These are phyloP conservation scores for Curvularia sp. DNA, from an alignment of 2,329 filamentous ascomycete species.

Conservation along the genomic window DNA sequence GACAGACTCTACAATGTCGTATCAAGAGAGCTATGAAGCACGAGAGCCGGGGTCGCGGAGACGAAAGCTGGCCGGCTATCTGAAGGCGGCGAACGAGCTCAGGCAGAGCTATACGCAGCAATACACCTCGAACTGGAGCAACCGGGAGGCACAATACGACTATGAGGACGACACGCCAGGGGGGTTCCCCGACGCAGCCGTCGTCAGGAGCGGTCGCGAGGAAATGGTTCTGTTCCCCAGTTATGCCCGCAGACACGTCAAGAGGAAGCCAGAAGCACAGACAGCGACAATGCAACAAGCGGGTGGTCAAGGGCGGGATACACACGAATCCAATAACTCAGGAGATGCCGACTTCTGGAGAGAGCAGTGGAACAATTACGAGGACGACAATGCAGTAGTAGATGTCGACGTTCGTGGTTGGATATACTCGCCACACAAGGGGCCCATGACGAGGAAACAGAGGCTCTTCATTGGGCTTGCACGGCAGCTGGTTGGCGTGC, in stretches of 20 bases:
- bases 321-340: slow-evolving; percentile 55
- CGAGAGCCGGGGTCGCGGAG: slow-evolving; percentile 74
- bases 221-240: slow-evolving; percentile 96
- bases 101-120: slow-evolving; percentile 70
- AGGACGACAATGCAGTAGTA: slow-evolving; percentile 84
- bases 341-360: slow-evolving; percentile 78
- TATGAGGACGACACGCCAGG: slow-evolving; percentile 67
- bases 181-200: slow-evolving; percentile 83
- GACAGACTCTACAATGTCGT: slow-evolving; percentile 36
- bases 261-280: slow-evolving; percentile 49
- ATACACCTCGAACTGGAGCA: slow-evolving; percentile 58
- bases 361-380: slow-evolving; percentile 77
- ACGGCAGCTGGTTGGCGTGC: slow-evolving; percentile 84
- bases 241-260: slow-evolving; percentile 79
- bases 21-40: slow-evolving; percentile 50
- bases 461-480: slow-evolving; percentile 86
- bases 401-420: slow-evolving; percentile 96
- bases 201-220: slow-evolving; percentile 79
- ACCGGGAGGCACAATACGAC: slow-evolving; percentile 55
- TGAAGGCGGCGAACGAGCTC: slow-evolving; percentile 75
- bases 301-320: slow-evolving; percentile 52
- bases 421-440: slow-evolving; percentile 87
- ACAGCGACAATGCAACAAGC: slow-evolving; percentile 50
- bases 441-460: slow-evolving; percentile 86
- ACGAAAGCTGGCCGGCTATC: slow-evolving; percentile 76